Evolutionary conservation across 352 stramenopile genomes (phyloP), one percentile per base, ranked within the genome.

Genomic region (Peronospora tabacina): DNA sequence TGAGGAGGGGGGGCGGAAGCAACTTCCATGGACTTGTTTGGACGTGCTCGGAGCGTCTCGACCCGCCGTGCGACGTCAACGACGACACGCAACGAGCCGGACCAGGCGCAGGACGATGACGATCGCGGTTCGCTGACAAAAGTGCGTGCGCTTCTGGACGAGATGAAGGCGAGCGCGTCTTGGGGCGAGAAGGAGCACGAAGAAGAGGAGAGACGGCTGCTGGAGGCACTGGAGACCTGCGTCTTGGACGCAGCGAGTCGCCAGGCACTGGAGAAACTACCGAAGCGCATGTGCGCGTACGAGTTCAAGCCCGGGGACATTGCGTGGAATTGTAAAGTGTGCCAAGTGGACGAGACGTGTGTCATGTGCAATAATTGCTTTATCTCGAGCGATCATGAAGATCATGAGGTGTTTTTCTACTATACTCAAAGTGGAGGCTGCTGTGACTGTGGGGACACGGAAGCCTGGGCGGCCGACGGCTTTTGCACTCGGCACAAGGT

Each of bases 331-430:
- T 98, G 91, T 70, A 88, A 89, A 55, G 88, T 90, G 49, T 91
- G 82, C 53, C 79, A 90, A 64, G 97, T 96, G 29, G 82, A 95
- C 50, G 79, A 91, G 61, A 94, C 82, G 32, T 98, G 96, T 61
- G 95, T 99, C 12, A 85, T 98, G 62, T 99, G 96, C 72, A 97
- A 99, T 56, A 81, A 95, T 42, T 99, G 96, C 72, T 99, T 97
- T 61, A 90, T 98, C 70, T 65, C 78, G 20, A 89, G 78, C 59
- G 72, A 98, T 49, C 96, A 98, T 58, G 78, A 97, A 36, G 88
- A 86, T 57, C 90, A 97, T 54, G 85, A 97, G 39, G 89, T 96
- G 8, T 96, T 95, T 49, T 96, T 97, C 48, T 97, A 97, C 65
- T 94, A 96, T 52, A 93, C 89, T 40, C 79, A 88, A 38, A 95